Evolutionary conservation across 345 rosid species (phyloP).

Genomic region (Gossypium stocksii): DNA sequence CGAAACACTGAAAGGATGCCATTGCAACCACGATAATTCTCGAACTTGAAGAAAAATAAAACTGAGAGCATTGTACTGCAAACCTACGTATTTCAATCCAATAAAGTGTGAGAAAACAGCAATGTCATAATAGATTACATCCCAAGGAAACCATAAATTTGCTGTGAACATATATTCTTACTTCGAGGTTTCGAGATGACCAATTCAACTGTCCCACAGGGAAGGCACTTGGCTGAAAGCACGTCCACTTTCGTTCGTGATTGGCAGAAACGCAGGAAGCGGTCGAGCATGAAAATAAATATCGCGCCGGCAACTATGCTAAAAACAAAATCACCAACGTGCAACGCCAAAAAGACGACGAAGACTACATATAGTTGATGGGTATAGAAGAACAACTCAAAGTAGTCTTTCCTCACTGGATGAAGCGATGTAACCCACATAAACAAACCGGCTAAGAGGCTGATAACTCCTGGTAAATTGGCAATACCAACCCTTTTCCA

Average conservation of each 20-base stretch:
- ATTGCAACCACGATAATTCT: slow-evolving; percentile 86
- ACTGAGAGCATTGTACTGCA: slow-evolving; percentile 79
- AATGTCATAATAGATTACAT: not conserved
- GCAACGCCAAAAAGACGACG: not conserved
- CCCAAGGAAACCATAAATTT: not conserved
- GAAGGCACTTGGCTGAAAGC: slow-evolving; percentile 69
- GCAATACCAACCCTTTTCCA: slow-evolving; percentile 62
- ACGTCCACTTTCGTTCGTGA: slow-evolving; percentile 64
- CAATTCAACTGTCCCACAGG: slow-evolving; percentile 76
- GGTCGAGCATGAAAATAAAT: slow-evolving; percentile 80
- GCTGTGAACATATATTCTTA: slow-evolving; percentile 18
- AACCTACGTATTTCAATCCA: slow-evolving; percentile 30
- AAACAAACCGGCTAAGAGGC: slow-evolving; percentile 69
- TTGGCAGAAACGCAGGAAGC: slow-evolving; percentile 85
- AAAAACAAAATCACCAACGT: slow-evolving; percentile 52
- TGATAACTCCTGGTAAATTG: slow-evolving; percentile 67
- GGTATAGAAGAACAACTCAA: slow-evolving; percentile 82
- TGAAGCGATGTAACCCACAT: slow-evolving; percentile 54
- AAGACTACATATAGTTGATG: not conserved
- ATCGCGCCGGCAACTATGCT: slow-evolving; percentile 74
- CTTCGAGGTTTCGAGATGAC: slow-evolving; percentile 70
- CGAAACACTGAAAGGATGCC: slow-evolving; percentile 98
- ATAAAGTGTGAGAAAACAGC: not conserved
- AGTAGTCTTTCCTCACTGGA: slow-evolving; percentile 54
- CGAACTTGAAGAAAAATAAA: slow-evolving; percentile 80